Evolutionary conservation across 352 stramenopile species (phyloP), one percentile per base, ranked within the genome.

Genomic region (Pythium grandisporangium): DNA sequence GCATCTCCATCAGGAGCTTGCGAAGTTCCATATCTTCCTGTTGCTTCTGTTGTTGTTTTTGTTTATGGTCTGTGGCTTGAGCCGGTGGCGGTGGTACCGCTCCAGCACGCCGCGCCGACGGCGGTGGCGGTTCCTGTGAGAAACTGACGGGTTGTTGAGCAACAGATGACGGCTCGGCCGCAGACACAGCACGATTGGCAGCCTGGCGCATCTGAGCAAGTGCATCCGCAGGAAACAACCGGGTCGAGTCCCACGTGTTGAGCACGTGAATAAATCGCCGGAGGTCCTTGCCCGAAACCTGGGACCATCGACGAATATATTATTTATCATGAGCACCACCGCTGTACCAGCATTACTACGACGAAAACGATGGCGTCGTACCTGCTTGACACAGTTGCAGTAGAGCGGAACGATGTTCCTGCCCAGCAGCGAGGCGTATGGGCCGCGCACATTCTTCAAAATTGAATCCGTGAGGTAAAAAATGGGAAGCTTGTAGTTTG

Each of bases 391-490:
- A 46, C 78, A 91, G 48, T 92, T 90, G 58, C 76, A 84, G 53
- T 90, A 93, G 14, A 93, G 61, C 37, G 73, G 73, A 10, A 86
- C 72, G 27, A 95, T 85, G 36, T 77, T 79, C 23, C 60, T 55
- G 2, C 63, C 58, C 20, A 95, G 80, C 0, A 93, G 67, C 23
- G 59, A 19, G 7, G 74, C 29, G 54, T 95, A 95, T 37, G 74
- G 70, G 0, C 77, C 80, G 11, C 69, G 54, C 6, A 93, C 72
- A 43, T 95, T 95, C 66, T 92, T 93, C 26, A 95, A 61, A 47
- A 95, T 95, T 11, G 83, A 95, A 52, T 95, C 83, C 8, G 80
- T 93, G 17, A 95, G 55, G 55, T 95, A 95, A 48, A 93, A 88
- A 45, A 93, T 90, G 19, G 83, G 76, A n/a, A 95, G 59, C 55